Evolutionary conservation across 2,329 filamentous ascomycete species (phyloP).

Genomic region (Sporothrix pallida): DNA sequence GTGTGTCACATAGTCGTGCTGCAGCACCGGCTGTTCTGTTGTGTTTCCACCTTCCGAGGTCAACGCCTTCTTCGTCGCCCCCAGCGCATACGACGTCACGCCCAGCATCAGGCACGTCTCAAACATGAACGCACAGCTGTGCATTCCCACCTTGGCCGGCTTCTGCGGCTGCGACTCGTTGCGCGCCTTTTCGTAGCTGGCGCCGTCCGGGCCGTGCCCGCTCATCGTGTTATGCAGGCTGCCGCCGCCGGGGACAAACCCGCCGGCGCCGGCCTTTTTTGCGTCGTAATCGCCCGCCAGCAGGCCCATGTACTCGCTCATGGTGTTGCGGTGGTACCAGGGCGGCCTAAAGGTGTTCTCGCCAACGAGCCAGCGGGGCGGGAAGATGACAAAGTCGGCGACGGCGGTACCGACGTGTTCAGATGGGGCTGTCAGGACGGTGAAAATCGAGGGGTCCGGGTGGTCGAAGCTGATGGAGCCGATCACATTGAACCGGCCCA

Average conservation of each 20-base stretch:
- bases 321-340: constrained; percentile 74
- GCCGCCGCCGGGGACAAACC: constrained; percentile 65
- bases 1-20: constrained; percentile 76
- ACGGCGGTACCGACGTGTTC: constrained; percentile 65
- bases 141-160: constrained; percentile 63
- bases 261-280: constrained; percentile 61
- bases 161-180: constrained; percentile 54
- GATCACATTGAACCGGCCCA: constrained; percentile 76
- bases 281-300: constrained; percentile 66
- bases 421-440: constrained; percentile 69
- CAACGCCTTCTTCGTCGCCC: constrained; percentile 48
- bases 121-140: constrained; percentile 72
- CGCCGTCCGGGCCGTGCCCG: constrained; percentile 66
- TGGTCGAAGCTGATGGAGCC: constrained; percentile 77
- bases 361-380: constrained; percentile 71
- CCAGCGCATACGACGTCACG: constrained; percentile 71
- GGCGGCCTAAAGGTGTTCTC: constrained; percentile 74
- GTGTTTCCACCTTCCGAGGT: neutral
- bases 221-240: constrained; percentile 74
- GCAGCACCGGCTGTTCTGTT: constrained; percentile 51
- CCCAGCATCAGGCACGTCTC: constrained; percentile 73
- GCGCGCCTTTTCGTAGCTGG: constrained; percentile 62
- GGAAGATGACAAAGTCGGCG: constrained; percentile 76
- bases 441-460: constrained; percentile 79
- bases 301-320: constrained; percentile 69